Conservation (phyloP, 768 basidiomycete genomes). For the Pleurotus tuoliensis region DNA sequence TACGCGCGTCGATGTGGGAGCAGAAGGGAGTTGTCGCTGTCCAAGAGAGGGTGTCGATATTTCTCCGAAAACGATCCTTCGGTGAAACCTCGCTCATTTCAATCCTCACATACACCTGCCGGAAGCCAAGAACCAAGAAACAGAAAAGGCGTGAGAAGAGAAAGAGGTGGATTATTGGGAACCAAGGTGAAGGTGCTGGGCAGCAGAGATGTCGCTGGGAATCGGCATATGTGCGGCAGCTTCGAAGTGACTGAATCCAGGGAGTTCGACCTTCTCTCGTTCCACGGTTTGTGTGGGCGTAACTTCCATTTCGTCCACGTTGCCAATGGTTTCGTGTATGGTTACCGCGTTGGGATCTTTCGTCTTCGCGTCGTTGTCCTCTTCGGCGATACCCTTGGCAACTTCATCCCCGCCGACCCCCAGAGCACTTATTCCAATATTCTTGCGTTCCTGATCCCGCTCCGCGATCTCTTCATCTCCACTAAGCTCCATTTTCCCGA, state of each 20-base stretch:
- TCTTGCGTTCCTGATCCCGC: slow-evolving; percentile 13
- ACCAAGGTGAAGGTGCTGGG: neutral
- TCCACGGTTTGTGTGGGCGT: slow-evolving; percentile 4
- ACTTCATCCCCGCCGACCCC: neutral
- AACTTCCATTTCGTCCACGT: slow-evolving; percentile 16
- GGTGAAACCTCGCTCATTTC: neutral
- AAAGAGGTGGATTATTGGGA: neutral
- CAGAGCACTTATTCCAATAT: neutral
- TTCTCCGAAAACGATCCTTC: neutral
- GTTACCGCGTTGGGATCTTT: slow-evolving; percentile 9
- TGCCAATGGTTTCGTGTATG: too few species aligned
- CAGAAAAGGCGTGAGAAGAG: neutral
- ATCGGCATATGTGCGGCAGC: slow-evolving; percentile 34
- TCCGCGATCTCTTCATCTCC: slow-evolving; percentile 9
- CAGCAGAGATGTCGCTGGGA: slow-evolving; percentile 3
- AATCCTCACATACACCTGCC: neutral
- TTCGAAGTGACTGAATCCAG: slow-evolving; percentile 62
- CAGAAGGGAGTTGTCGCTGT: neutral
- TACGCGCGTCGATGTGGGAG: neutral
- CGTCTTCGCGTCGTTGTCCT: neutral
- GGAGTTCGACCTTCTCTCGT: slow-evolving; percentile 45
- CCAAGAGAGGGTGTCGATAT: neutral
- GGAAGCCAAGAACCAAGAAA: neutral
- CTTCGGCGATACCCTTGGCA: neutral
- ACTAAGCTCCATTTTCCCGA: slow-evolving; percentile 9